A percentile compares a stretch with the other conserved stretches of the same genome.
Conservation (phyloP, 768 basidiomycete genomes). For the Panaeolus cyanescens region DNA sequence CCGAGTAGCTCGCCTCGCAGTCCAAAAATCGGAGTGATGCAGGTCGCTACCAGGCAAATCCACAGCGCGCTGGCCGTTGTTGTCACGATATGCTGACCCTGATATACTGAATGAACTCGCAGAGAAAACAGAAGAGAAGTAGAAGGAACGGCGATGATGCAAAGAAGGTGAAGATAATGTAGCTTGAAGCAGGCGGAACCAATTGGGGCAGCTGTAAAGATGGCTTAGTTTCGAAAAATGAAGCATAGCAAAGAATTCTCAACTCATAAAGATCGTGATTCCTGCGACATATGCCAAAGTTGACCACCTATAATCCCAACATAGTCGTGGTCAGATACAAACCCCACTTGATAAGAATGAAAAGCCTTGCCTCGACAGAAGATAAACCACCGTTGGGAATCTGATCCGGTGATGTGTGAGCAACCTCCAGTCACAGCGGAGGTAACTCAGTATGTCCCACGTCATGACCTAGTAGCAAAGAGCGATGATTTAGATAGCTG, state of each 20-base stretch:
- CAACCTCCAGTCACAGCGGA: background rate
- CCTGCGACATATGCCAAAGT: slow-evolving; percentile 8
- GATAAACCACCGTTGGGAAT: slow-evolving; percentile 21
- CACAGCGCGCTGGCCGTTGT: slow-evolving; percentile 24
- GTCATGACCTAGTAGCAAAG: background rate
- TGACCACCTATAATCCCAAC: background rate
- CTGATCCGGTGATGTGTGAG: slow-evolving; percentile 9
- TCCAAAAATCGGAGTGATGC: slow-evolving; percentile 21
- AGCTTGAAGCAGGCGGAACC: slow-evolving; percentile 4
- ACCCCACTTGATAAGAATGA: no score
- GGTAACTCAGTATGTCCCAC: background rate
- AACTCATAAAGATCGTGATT: slow-evolving; percentile 9
- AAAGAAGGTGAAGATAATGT: slow-evolving; percentile 8
- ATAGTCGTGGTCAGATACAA: no score
- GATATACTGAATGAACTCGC: slow-evolving; percentile 22
- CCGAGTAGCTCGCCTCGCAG: slow-evolving; percentile 6
- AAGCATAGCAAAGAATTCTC: no score
- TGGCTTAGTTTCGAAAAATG: no score
- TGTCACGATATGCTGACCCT: slow-evolving; percentile 13
- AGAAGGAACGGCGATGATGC: slow-evolving; percentile 12
- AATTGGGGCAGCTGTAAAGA: slow-evolving; percentile 6
- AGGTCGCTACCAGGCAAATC: slow-evolving; percentile 22
- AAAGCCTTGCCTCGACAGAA: slow-evolving; percentile 25
- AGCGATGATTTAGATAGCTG: background rate
- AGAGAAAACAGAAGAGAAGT: slow-evolving; percentile 25